phyloP scores from a whole-genome alignment of 2,329 filamentous ascomycete genomes.

The Endocalyx cinctus region DNA sequence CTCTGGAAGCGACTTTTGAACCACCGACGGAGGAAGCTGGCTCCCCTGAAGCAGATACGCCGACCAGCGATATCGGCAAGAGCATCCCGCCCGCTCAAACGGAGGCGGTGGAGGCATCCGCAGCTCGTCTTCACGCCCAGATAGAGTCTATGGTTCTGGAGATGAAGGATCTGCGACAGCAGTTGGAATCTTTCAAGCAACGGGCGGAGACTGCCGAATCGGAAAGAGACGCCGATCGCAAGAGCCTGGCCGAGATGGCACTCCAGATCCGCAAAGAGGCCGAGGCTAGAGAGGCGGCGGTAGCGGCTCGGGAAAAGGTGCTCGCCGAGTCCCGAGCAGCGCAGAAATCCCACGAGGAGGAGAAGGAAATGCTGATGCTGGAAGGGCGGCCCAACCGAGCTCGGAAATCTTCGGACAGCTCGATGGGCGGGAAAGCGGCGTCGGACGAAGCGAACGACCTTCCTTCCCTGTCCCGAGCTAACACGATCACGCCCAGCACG shows the following conservation, averaged over 20 bases:
- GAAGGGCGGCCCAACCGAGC: too few relatives aligned
- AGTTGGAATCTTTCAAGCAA: conserved; percentile 72
- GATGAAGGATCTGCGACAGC: conserved; percentile 74
- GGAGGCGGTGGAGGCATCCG: conserved; percentile 32
- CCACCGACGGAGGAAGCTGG: conserved; percentile 31
- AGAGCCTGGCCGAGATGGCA: conserved; percentile 83
- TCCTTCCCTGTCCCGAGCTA: conserved; percentile 43
- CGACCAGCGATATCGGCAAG: conserved; percentile 14
- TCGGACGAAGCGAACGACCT: conserved; percentile 33
- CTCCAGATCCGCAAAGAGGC: conserved; percentile 71
- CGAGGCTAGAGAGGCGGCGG: conserved; percentile 44
- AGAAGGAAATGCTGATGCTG: too few relatives aligned
- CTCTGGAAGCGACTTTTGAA: conserved; percentile 44
- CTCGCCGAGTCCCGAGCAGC: conserved; percentile 10
- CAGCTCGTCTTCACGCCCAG: conserved; percentile 57
- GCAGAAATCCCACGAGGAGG: conserved; percentile 28
- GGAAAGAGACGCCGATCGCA: conserved; percentile 67
- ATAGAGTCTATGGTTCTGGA: conserved; percentile 74
- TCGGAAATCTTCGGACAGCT: conserved; percentile 17
- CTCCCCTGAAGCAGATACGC: conserved; percentile 14
- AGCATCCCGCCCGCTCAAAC: conserved; percentile 20
- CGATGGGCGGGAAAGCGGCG: conserved; percentile 15
- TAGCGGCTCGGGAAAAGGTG: conserved; percentile 38
- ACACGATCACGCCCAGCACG: conserved; percentile 43
- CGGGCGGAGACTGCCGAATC: conserved; percentile 77